Conservation (phyloP, 768 basidiomycete genomes). For the Russula foetens region DNA sequence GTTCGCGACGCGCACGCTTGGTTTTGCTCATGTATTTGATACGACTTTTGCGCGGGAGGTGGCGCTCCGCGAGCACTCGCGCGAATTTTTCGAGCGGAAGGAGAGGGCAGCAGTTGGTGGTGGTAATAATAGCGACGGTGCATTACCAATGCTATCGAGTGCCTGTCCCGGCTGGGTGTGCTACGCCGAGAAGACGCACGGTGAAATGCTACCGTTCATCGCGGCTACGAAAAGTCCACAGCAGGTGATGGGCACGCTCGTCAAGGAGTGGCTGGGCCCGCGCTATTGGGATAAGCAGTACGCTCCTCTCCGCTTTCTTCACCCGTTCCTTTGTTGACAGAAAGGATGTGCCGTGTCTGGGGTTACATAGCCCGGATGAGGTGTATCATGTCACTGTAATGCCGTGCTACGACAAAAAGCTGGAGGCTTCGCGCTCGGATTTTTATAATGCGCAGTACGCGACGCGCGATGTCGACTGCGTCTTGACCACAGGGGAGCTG, state of each 20-base stretch:
- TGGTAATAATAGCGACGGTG: conserved; percentile 21
- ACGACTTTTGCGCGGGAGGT: conserved; percentile 92
- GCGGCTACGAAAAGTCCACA: conserved; percentile 86
- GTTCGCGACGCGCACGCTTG: conserved; percentile 60
- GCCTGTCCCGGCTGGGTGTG: conserved; percentile 99
- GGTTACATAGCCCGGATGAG: conserved; percentile 55
- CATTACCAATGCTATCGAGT: conserved; percentile 86
- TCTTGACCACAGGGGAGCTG: conserved; percentile 93
- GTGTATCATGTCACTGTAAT: conserved; percentile 97
- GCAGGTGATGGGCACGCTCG: conserved; percentile 87
- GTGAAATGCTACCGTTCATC: conserved; percentile 89
- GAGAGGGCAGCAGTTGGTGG: conserved; percentile 24
- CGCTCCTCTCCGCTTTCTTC: conserved; percentile 26
- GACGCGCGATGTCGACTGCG: conserved; percentile 93
- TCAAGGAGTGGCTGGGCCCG: conserved; percentile 78
- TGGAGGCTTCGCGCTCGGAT: conserved; percentile 92
- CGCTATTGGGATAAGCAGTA: conserved; percentile 57
- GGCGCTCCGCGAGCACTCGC: conserved; percentile 69
- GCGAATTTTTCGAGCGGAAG: conserved; percentile 65
- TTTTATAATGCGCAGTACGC: conserved; percentile 78
- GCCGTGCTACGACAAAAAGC: conserved; percentile 99
- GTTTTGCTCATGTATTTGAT: conserved; percentile 82
- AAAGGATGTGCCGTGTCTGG: background rate
- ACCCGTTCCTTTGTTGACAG: background rate
- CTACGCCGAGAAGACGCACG: conserved; percentile 96